Evolutionary conservation across 2,329 filamentous ascomycete species (phyloP).

Genomic region (Aspergillus tubingensis): DNA sequence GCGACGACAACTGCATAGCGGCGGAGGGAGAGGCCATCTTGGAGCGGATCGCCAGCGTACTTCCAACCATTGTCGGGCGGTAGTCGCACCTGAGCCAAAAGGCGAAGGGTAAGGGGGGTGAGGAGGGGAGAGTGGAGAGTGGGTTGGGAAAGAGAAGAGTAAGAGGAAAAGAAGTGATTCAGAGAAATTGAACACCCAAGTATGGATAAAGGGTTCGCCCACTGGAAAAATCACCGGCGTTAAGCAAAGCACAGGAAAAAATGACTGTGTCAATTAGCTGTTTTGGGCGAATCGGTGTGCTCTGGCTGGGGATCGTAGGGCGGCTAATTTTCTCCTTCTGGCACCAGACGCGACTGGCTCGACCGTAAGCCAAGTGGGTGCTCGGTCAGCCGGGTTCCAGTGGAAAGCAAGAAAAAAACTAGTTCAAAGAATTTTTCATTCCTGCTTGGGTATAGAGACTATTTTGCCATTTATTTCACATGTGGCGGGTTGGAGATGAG

Average conservation of each 20-base stretch:
- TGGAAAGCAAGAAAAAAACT: background rate
- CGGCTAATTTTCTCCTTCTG: slow-evolving; percentile 15
- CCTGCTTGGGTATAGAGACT: background rate
- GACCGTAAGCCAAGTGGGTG: background rate
- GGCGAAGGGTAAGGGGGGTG: slow-evolving; percentile 11
- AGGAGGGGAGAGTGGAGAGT: slow-evolving; percentile 12
- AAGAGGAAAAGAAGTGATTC: slow-evolving; percentile 17
- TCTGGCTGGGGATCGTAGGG: slow-evolving; percentile 9
- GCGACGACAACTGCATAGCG: slow-evolving; percentile 37
- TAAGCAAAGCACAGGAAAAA: slow-evolving; percentile 15
- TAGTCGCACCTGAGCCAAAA: slow-evolving; percentile 25
- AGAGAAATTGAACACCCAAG: slow-evolving; percentile 4
- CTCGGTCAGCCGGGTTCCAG: background rate
- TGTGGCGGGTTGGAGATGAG: background rate
- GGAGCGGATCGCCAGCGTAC: slow-evolving; percentile 36
- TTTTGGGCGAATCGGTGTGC: slow-evolving; percentile 42
- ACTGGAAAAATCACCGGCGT: slow-evolving; percentile 14
- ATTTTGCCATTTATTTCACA: background rate
- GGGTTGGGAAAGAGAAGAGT: slow-evolving; percentile 11
- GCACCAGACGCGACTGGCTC: slow-evolving; percentile 4
- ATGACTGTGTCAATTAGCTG: slow-evolving; percentile 26
- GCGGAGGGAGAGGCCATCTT: slow-evolving; percentile 34
- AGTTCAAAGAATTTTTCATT: background rate
- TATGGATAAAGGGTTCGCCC: slow-evolving; percentile 10
- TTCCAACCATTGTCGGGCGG: slow-evolving; percentile 37